phyloP scores from a whole-genome alignment of 73 alveolate species.

The Urostyla sp. region DNA sequence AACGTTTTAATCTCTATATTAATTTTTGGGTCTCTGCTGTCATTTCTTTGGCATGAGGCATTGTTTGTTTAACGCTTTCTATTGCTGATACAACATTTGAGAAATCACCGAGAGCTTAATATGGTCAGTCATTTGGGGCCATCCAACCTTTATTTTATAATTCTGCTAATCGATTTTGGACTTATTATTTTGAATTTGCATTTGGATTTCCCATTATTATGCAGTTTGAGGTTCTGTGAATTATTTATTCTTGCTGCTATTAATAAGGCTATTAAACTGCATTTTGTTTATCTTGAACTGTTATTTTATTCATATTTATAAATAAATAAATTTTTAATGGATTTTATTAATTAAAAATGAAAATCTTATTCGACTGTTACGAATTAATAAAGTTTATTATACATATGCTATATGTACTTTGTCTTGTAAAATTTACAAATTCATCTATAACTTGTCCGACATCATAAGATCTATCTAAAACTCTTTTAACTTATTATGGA shows the following conservation, averaged over 20 bases:
- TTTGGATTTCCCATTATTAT: constrained; percentile 19
- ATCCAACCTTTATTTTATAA: constrained; percentile 60
- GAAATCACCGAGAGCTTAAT: constrained; percentile 63
- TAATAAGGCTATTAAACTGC: not conserved
- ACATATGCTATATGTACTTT: too few relatives aligned
- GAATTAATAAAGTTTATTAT: too few relatives aligned
- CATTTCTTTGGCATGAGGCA: constrained; percentile 48
- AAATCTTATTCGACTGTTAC: too few relatives aligned
- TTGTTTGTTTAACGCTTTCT: constrained; percentile 38
- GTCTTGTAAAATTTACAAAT: too few relatives aligned
- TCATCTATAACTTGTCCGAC: too few relatives aligned
- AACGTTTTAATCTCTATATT: constrained; percentile 32
- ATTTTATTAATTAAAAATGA: too few relatives aligned
- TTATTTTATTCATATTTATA: too few relatives aligned
- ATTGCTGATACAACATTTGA: constrained; percentile 48
- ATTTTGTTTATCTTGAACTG: not conserved
- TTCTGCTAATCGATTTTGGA: not conserved
- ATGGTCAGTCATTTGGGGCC: constrained; percentile 65
- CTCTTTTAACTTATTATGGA: too few relatives aligned
- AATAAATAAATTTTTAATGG: too few relatives aligned
- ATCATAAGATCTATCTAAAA: too few relatives aligned
- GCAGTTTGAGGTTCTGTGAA: constrained; percentile 59
- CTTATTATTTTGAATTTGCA: not conserved
- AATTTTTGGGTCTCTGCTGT: constrained; percentile 50
- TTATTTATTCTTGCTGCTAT: not conserved